A percentile compares a stretch with the other conserved stretches of the same genome.
These are phyloP conservation scores for Raphanus hybrid DNA, from an alignment of 441 rosid genomes.

Conservation along the genomic window DNA sequence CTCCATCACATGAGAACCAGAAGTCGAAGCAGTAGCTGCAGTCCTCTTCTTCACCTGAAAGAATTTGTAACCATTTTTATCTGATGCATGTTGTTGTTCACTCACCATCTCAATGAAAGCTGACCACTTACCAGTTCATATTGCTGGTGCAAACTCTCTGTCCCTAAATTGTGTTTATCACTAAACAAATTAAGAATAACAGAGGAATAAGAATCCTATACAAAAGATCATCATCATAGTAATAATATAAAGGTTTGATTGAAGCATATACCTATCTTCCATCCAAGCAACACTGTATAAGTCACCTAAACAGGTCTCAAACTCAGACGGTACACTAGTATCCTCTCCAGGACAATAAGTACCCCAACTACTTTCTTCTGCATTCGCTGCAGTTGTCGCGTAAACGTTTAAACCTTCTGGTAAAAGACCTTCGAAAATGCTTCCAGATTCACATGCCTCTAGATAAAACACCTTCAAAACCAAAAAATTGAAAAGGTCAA, in stretches of 20 bases:
- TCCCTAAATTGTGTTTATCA: conserved; percentile 71
- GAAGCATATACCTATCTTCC: conserved; percentile 76
- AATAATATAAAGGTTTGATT: not conserved
- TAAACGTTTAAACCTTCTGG: conserved; percentile 78
- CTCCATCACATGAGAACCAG: conserved; percentile 93
- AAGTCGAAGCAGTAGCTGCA: conserved; percentile 46
- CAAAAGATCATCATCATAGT: not conserved
- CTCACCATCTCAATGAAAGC: not conserved
- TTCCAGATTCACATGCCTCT: conserved; percentile 96
- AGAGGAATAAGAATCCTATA: not conserved
- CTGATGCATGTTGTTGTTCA: not conserved
- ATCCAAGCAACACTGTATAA: conserved; percentile 94
- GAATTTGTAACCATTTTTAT: not conserved
- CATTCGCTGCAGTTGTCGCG: conserved; percentile 92
- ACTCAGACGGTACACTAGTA: conserved; percentile 78
- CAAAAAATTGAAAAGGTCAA: conserved; percentile 16
- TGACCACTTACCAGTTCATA: conserved; percentile 72
- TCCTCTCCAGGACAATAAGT: conserved; percentile 87
- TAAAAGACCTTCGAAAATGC: conserved; percentile 92
- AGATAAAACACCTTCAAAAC: conserved; percentile 79
- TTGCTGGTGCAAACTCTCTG: conserved; percentile 83
- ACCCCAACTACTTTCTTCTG: conserved; percentile 91
- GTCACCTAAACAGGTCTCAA: conserved; percentile 92
- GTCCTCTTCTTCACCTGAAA: conserved; percentile 84
- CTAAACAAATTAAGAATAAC: conserved; percentile 41